Evolutionary conservation across 2,329 filamentous ascomycete species (phyloP), one percentile per base, ranked within the genome.

Genomic region (Aspergillus calidoustus): DNA sequence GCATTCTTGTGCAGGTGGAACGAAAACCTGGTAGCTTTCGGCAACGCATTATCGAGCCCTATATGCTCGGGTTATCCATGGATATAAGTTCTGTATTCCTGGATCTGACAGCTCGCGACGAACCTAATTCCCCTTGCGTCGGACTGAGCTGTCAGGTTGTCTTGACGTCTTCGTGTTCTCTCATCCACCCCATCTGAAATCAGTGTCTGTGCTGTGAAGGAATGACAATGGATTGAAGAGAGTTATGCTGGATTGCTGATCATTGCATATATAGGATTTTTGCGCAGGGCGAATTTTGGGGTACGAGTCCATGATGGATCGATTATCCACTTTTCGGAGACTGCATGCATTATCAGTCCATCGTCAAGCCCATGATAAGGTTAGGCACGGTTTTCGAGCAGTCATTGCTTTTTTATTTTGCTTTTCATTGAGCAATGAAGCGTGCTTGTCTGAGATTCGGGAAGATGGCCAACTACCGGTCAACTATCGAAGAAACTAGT

Each of bases 201-300:
- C 23, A 17, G 47, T 50, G 22, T 50, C 22, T 28, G 44, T 41
- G 34, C 34, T 13, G 34, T 41, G 34, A 41, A 41, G 34, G 34
- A 41, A 41, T 41, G 34, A 41, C 34, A 41, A 41, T 41, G 28
- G 47, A 41, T 25, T 23, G 23, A 56, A 56, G 34, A 56, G 47
- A 48, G 54, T 48, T 49, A 56, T 53, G 34, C 19, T n/a, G 11
- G 34, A 38, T 38, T 48, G 54, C 25, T 56, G 54, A 56, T 56
- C 54, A 48, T 47, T 56, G 43, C 50, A 43, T 53, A 7, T 34
- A 19, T 43, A 41, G 34, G 31, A 43, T 53, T 41, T 22, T 41
- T 41, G 34, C 34, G 34, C 13, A 15, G 34, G 9, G 11, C 34
- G 34, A 41, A 41, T 41, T 41, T 41, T 41, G 34, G 34, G 31